Percentiles rank a stretch among this genome's conserved stretches.
Conservation (phyloP, 225 moss, liverwort and hornwort genomes). For the Pseudoscleropodium purum region DNA sequence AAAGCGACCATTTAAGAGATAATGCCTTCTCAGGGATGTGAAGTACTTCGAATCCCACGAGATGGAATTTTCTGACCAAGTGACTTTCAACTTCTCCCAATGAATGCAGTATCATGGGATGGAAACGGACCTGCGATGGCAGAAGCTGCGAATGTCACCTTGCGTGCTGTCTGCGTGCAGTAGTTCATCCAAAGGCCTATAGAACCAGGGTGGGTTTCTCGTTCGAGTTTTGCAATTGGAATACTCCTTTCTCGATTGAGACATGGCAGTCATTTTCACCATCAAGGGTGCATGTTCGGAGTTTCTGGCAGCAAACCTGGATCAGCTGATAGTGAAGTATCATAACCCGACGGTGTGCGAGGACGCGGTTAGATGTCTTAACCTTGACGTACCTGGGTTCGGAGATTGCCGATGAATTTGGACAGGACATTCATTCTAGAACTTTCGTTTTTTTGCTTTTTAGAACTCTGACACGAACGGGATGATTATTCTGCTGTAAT, state of each 20-base stretch:
- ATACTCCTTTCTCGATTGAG: neutral
- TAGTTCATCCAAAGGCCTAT: neutral
- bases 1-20: no score
- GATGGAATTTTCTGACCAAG: neutral
- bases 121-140: slow-evolving; percentile 9
- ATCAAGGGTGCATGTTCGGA: slow-evolving; percentile 1
- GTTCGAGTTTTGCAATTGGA: neutral
- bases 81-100: neutral
- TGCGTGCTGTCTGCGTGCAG: slow-evolving; percentile 16
- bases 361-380: neutral
- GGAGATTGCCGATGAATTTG: neutral
- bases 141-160: slow-evolving; percentile 16
- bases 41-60: neutral
- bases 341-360: neutral
- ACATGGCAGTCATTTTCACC: neutral
- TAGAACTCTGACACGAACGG: neutral
- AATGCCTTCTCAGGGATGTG: neutral
- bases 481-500: neutral
- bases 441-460: neutral
- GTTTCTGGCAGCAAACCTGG: neutral
- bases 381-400: neutral
- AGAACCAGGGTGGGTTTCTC: neutral
- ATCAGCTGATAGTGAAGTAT: neutral
- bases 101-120: slow-evolving; percentile 25
- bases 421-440: neutral